A percentile compares a stretch with the other conserved stretches of the same genome.
These are phyloP conservation scores for Dryas drummondii DNA, from an alignment of 306 rosid genomes.

Conservation along the genomic window DNA sequence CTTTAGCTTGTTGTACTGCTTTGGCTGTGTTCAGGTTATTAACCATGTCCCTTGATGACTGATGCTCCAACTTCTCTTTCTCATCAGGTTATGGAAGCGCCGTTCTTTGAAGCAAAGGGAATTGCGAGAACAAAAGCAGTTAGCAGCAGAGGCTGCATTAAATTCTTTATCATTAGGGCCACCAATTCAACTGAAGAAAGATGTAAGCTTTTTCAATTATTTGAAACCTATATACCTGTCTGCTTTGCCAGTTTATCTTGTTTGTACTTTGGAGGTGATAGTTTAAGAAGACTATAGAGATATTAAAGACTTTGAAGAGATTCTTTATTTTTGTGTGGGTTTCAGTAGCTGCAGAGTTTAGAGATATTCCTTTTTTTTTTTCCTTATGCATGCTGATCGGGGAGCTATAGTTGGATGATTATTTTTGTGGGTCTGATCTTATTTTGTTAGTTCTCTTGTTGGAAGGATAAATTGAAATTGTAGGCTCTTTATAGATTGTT, in stretches of 20 bases:
- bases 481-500: neutral
- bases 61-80: constrained; percentile 19
- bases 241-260: neutral
- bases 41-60: constrained; percentile 3
- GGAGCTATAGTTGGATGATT: neutral
- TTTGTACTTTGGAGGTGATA: neutral
- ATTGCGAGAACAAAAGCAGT: constrained; percentile 64
- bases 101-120: constrained; percentile 58
- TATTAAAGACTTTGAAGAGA: too few species aligned
- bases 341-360: neutral
- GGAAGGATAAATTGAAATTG: neutral
- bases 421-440: neutral
- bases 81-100: constrained; percentile 81
- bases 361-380: neutral
- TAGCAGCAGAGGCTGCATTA: constrained; percentile 79
- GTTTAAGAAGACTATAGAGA: neutral
- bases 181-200: constrained; percentile 53
- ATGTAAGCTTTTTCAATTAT: constrained; percentile 50
- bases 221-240: constrained; percentile 15
- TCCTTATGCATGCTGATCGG: neutral
- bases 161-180: constrained; percentile 71
- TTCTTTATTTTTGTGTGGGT: neutral
- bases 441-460: neutral
- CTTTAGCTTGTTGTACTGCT: constrained; percentile 23
- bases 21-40: constrained; percentile 16